phyloP scores from a whole-genome alignment of 2,329 filamentous ascomycete genomes.

The Colletotrichum cuscutae region DNA sequence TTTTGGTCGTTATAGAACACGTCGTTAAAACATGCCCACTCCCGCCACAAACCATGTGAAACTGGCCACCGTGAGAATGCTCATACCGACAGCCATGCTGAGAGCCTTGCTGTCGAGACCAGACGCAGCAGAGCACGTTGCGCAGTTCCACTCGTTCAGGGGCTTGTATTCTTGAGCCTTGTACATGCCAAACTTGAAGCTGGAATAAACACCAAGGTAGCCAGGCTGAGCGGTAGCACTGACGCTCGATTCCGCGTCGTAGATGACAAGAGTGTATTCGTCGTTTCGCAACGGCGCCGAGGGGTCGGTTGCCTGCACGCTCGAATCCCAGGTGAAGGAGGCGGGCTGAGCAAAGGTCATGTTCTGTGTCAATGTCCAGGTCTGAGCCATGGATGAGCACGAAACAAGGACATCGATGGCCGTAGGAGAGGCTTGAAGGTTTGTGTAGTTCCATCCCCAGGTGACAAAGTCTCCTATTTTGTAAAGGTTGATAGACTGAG shows the following conservation, averaged over 20 bases:
- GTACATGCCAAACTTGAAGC: slow-evolving; percentile 70
- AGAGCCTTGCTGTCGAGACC: slow-evolving; percentile 59
- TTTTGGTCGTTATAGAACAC: background rate
- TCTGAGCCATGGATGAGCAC: slow-evolving; percentile 60
- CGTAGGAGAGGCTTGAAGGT: slow-evolving; percentile 65
- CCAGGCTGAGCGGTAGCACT: slow-evolving; percentile 64
- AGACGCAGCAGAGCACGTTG: slow-evolving; percentile 64
- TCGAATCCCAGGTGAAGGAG: slow-evolving; percentile 67
- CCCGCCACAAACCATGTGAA: slow-evolving; percentile 71
- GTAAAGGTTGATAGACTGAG: slow-evolving; percentile 61
- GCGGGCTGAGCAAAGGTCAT: slow-evolving; percentile 66
- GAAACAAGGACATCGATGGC: slow-evolving; percentile 70
- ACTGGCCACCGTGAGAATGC: slow-evolving; percentile 64
- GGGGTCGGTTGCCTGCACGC: slow-evolving; percentile 56
- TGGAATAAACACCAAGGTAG: slow-evolving; percentile 61
- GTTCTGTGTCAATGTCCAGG: slow-evolving; percentile 72
- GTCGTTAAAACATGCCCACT: slow-evolving; percentile 47
- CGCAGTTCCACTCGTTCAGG: slow-evolving; percentile 64
- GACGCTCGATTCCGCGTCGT: slow-evolving; percentile 64
- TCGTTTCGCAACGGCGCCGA: slow-evolving; percentile 60
- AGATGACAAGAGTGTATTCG: slow-evolving; percentile 70
- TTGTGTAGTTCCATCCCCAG: slow-evolving; percentile 74
- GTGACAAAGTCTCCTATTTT: slow-evolving; percentile 70
- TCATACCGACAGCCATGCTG: slow-evolving; percentile 64
- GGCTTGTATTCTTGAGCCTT: slow-evolving; percentile 60